These are phyloP conservation scores for Myrica gale DNA, from an alignment of 306 rosid genomes.

Conservation along the genomic window DNA sequence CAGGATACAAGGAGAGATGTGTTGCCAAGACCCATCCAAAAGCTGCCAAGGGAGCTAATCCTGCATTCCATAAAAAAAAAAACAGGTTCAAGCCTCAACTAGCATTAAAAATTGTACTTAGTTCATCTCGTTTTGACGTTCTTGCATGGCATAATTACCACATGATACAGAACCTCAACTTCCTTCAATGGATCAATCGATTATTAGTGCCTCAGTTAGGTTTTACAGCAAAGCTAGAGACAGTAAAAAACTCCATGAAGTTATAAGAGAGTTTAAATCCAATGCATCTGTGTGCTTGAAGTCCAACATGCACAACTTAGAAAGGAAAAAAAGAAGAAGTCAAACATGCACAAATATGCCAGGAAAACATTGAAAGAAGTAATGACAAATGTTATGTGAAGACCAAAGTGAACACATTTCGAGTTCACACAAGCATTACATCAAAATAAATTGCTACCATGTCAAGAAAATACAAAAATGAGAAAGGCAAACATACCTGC, in stretches of 20 bases:
- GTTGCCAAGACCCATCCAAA: constrained; percentile 97
- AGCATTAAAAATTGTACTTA: neutral
- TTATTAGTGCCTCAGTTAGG: neutral
- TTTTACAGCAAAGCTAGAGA: neutral
- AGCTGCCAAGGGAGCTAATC: constrained; percentile 76
- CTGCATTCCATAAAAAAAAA: constrained; percentile 45
- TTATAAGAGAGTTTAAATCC: neutral
- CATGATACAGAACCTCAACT: neutral
- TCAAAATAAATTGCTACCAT: neutral
- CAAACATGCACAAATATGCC: neutral
- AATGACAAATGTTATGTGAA: neutral
- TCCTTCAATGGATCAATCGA: neutral
- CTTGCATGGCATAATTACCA: neutral
- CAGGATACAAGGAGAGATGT: constrained; percentile 86
- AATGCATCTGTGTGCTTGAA: neutral
- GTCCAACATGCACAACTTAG: too few relatives aligned
- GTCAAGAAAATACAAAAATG: neutral
- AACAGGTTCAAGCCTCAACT: constrained; percentile 21
- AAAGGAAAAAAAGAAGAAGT: too few relatives aligned
- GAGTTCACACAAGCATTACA: neutral
- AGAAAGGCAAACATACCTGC: neutral
- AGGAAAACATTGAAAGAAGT: neutral
- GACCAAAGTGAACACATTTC: neutral
- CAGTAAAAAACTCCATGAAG: neutral
- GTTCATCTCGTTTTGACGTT: neutral